These are phyloP conservation scores for Rhodotorula sp. DNA, from an alignment of 1,284 basidiomycete genomes.

Conservation along the genomic window DNA sequence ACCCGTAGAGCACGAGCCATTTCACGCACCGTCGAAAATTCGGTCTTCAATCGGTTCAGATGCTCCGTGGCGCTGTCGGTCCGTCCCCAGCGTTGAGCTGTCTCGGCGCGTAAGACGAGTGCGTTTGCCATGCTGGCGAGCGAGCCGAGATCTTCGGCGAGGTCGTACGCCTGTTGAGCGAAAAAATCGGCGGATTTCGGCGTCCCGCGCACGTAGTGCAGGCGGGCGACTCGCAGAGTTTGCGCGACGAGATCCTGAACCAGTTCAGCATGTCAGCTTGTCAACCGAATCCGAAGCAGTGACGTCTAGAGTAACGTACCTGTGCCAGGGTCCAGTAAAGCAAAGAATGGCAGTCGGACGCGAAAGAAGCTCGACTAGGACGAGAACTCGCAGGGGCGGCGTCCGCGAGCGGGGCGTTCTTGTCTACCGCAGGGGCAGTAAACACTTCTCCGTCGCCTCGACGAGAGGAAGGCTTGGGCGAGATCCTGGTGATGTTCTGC, in stretches of 20 bases:
- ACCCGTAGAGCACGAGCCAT: not conserved
- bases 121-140: conserved; percentile 66
- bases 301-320: conserved; percentile 38
- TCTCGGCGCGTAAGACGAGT: conserved; percentile 63
- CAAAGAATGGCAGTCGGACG: conserved; percentile 50
- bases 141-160: conserved; percentile 66
- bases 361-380: not conserved
- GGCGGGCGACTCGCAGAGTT: conserved; percentile 62
- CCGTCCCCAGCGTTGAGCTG: conserved; percentile 63
- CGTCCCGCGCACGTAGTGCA: conserved; percentile 70
- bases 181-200: conserved; percentile 80
- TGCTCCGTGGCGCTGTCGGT: conserved; percentile 53
- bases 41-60: conserved; percentile 22
- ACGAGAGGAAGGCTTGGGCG: not conserved
- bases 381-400: conserved; percentile 43
- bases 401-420: conserved; percentile 32
- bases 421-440: conserved; percentile 1
- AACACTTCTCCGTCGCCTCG: not conserved
- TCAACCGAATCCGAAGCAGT: not conserved
- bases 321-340: conserved; percentile 74
- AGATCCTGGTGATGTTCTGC: conserved; percentile 65
- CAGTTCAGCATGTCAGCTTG: not conserved
- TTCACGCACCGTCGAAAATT: not conserved
- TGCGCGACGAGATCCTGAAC: conserved; percentile 60
- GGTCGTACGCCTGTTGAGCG: conserved; percentile 65